Percentiles rank a stretch among this genome's conserved stretches.
phyloP scores from a whole-genome alignment of 108 stramenopile genomes.

The Conticribra weissflogii region DNA sequence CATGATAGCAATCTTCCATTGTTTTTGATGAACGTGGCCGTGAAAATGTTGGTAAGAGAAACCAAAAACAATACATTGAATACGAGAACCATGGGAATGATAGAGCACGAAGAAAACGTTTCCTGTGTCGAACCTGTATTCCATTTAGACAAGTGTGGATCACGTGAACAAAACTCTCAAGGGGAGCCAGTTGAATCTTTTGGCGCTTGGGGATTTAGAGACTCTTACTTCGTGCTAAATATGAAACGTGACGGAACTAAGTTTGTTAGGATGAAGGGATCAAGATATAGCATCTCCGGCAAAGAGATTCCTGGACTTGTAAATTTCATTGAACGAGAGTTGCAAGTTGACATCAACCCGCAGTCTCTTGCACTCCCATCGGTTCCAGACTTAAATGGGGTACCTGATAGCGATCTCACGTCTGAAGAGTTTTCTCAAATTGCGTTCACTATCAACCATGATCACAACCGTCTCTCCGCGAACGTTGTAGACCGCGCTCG shows the following conservation, averaged over 20 bases:
- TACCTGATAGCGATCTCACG: constrained; percentile 22
- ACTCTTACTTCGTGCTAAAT: constrained; percentile 74
- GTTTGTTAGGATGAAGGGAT: constrained; percentile 76
- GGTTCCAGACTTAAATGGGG: not conserved
- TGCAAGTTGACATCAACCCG: constrained; percentile 63
- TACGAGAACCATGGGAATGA: not conserved
- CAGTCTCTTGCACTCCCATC: constrained; percentile 33
- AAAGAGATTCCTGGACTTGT: constrained; percentile 63
- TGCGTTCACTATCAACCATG: constrained; percentile 14
- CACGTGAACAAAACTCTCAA: not conserved
- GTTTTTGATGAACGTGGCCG: constrained; percentile 56
- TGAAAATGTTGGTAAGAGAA: constrained; percentile 27
- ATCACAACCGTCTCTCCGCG: constrained; percentile 44
- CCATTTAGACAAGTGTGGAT: not conserved
- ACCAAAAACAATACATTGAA: not conserved
- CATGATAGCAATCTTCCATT: constrained; percentile 42
- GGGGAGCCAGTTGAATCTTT: constrained; percentile 56
- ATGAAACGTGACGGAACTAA: constrained; percentile 43
- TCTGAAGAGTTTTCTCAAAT: constrained; percentile 22
- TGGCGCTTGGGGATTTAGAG: constrained; percentile 87
- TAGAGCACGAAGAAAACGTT: not conserved
- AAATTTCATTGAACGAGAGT: constrained; percentile 77
- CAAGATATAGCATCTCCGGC: constrained; percentile 66
- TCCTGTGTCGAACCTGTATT: constrained; percentile 16
- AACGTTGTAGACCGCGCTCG: constrained; percentile 57